Percentiles rank a stretch among this genome's conserved stretches.
phyloP scores from a whole-genome alignment of 179 eudicot species.

The Sideroxylon spinosum region DNA sequence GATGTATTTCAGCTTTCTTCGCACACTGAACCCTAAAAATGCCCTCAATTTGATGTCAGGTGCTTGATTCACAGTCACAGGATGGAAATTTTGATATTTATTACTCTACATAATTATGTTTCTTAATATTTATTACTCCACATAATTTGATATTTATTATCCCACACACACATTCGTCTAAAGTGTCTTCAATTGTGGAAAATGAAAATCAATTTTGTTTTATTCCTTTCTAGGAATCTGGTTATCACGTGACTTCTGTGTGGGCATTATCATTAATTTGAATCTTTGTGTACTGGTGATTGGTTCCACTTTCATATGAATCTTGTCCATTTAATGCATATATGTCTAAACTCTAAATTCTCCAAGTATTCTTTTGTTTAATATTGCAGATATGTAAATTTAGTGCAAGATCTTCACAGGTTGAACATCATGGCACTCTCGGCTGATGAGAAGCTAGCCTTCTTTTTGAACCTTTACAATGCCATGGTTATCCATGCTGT shows the following conservation, averaged over 20 bases:
- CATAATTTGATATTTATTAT: no score
- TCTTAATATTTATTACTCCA: no score
- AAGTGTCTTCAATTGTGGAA: no score
- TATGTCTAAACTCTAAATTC: not conserved
- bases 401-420: slow-evolving; percentile 68
- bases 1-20: not conserved
- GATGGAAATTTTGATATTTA: not conserved
- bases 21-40: not conserved
- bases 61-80: not conserved
- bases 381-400: slow-evolving; percentile 55
- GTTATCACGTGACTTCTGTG: no score
- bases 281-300: not conserved
- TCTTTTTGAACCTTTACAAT: slow-evolving; percentile 77
- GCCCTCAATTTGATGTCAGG: not conserved
- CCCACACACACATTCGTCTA: no score
- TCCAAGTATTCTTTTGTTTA: slow-evolving; percentile 3
- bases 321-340: not conserved
- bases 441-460: slow-evolving; percentile 61
- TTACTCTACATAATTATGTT: no score
- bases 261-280: not conserved
- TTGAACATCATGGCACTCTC: slow-evolving; percentile 51
- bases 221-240: no score
- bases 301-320: slow-evolving; percentile 4
- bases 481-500: slow-evolving; percentile 89
- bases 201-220: no score